Percentiles rank a stretch among this genome's conserved stretches.
Conservation (phyloP, 176 grass and related monocot genomes). For the Chrysopogon serrulatus region DNA sequence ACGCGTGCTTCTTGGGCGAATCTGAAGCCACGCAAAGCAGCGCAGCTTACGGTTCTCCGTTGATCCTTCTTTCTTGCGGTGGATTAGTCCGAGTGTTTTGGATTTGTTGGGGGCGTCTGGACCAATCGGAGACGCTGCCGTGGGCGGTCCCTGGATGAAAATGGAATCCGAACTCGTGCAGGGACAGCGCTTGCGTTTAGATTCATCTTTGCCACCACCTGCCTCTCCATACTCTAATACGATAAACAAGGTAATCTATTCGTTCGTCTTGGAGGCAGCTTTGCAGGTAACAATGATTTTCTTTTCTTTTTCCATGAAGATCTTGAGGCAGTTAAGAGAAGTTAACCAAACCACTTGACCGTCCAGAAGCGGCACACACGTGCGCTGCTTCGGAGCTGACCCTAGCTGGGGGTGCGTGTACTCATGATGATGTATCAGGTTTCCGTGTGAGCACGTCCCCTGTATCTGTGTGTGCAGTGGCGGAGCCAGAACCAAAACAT, state of each 20-base stretch:
- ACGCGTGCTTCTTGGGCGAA: not conserved
- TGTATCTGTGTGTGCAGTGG: too few relatives aligned
- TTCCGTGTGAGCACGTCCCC: not conserved
- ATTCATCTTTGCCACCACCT: too few relatives aligned
- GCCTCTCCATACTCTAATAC: too few relatives aligned
- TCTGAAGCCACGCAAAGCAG: not conserved
- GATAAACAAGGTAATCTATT: too few relatives aligned
- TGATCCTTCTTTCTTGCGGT: not conserved
- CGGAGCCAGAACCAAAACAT: too few relatives aligned
- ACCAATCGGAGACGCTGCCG: slow-evolving; percentile 11
- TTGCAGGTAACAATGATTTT: too few relatives aligned
- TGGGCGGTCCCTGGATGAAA: not conserved
- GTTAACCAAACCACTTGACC: slow-evolving; percentile 16
- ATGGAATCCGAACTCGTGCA: not conserved
- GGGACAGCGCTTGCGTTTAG: not conserved
- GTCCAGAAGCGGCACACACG: slow-evolving; percentile 7
- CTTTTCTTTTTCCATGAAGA: not conserved
- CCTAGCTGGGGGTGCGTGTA: not conserved
- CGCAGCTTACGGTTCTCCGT: not conserved
- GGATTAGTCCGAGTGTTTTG: not conserved
- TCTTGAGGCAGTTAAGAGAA: slow-evolving; percentile 2
- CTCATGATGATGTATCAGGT: not conserved
- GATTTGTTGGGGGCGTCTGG: not conserved
- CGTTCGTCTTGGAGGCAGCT: not conserved
- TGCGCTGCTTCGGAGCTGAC: not conserved